Evolutionary conservation across 2,329 filamentous ascomycete genomes (phyloP).

Genomic region (Xylariaceae sp.): DNA sequence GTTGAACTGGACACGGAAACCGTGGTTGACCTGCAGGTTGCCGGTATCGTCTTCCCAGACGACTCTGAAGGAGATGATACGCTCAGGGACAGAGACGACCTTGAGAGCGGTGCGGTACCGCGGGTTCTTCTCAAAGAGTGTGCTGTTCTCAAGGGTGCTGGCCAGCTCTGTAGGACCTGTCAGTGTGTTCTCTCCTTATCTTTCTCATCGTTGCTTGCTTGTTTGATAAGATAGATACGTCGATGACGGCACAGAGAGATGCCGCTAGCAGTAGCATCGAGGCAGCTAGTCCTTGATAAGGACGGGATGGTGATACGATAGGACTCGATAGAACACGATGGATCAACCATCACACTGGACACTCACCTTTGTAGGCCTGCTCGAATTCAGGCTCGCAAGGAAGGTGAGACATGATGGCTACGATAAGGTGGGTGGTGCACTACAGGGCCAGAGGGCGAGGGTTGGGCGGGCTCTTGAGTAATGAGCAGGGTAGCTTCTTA

Average conservation of each 20-base stretch:
- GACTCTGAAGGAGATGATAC: constrained; percentile 94
- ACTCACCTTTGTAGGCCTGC: constrained; percentile 88
- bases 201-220: neutral
- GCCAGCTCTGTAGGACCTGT: constrained; percentile 65
- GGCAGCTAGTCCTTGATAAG: neutral
- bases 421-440: neutral
- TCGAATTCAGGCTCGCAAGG: constrained; percentile 92
- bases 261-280: neutral
- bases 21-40: constrained; percentile 84
- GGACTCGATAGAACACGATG: neutral
- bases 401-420: constrained; percentile 66
- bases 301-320: too few relatives aligned
- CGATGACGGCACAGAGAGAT: neutral
- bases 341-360: constrained; percentile 20
- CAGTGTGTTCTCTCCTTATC: neutral
- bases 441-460: neutral
- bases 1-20: constrained; percentile 98
- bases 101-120: constrained; percentile 89
- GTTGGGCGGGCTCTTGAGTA: neutral
- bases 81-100: constrained; percentile 86
- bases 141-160: constrained; percentile 89
- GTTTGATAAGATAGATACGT: neutral
- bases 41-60: constrained; percentile 95
- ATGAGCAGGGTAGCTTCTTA: neutral
- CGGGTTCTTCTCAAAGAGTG: constrained; percentile 88